A percentile compares a stretch with the other conserved stretches of the same genome.
phyloP scores from a whole-genome alignment of 2,329 filamentous ascomycete species.

The Fusarium globosum region DNA sequence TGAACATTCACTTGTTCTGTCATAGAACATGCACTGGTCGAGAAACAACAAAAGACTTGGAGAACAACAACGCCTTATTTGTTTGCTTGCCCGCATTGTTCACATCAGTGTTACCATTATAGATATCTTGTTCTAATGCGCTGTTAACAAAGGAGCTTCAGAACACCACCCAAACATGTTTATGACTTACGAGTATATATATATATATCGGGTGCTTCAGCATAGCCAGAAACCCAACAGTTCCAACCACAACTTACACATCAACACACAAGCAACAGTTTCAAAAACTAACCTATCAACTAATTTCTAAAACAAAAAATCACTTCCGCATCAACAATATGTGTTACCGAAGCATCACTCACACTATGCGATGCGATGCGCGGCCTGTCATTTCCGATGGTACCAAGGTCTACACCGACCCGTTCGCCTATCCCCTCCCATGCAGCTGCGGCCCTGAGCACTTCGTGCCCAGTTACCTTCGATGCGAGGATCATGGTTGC shows the following conservation, averaged over 20 bases:
- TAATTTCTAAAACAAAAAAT: background rate
- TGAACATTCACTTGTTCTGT: background rate
- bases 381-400: constrained; percentile 45
- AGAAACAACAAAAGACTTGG: background rate
- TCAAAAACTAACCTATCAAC: background rate
- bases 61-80: background rate
- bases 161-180: background rate
- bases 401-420: constrained; percentile 33
- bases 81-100: background rate
- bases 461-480: constrained; percentile 6
- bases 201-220: background rate
- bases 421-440: constrained; percentile 32
- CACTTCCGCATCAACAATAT: constrained; percentile 17
- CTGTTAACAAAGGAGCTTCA: background rate
- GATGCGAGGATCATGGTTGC: constrained; percentile 45
- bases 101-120: background rate
- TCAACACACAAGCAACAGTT: background rate
- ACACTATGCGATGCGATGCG: constrained; percentile 46
- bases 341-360: constrained; percentile 43
- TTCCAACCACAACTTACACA: background rate
- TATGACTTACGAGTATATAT: background rate
- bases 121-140: background rate
- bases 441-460: constrained; percentile 37
- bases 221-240: background rate
- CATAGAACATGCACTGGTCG: background rate